These are phyloP conservation scores for Aspergillus leporis DNA, from an alignment of 495 filamentous ascomycete genomes.

Conservation along the genomic window DNA sequence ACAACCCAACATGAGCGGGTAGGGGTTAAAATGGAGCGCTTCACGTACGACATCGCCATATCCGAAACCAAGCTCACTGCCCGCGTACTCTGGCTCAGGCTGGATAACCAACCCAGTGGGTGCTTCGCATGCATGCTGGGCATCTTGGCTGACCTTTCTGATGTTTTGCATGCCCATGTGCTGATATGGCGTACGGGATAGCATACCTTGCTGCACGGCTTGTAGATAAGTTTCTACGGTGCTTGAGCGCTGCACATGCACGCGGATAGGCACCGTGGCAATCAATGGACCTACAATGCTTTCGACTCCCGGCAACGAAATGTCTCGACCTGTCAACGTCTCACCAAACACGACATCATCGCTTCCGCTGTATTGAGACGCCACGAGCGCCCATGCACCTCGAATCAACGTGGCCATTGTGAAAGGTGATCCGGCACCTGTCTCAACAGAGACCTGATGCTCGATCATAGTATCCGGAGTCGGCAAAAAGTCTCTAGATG, in stretches of 20 bases:
- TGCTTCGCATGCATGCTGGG: constrained; percentile 64
- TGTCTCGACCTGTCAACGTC: constrained; percentile 55
- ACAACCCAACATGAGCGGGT: constrained; percentile 65
- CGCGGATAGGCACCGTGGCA: constrained; percentile 63
- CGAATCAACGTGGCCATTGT: constrained; percentile 62
- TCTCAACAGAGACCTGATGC: constrained; percentile 46
- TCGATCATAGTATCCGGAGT: constrained; percentile 53
- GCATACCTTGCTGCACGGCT: constrained; percentile 52
- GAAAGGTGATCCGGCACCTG: constrained; percentile 36
- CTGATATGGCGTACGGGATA: constrained; percentile 59
- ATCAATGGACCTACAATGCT: constrained; percentile 58
- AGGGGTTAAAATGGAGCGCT: constrained; percentile 67
- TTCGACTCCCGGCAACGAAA: constrained; percentile 46
- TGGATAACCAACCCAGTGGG: constrained; percentile 59
- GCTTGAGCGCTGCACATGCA: constrained; percentile 34
- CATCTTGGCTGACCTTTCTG: constrained; percentile 58
- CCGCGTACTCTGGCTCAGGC: constrained; percentile 44
- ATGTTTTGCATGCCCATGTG: constrained; percentile 73
- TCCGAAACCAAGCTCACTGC: constrained; percentile 50
- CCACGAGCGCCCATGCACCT: constrained; percentile 61
- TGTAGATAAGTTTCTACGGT: constrained; percentile 39
- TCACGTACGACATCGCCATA: constrained; percentile 60
- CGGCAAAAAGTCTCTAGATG: constrained; percentile 55
- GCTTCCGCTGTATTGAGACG: constrained; percentile 52
- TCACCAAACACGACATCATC: constrained; percentile 61